A percentile compares a stretch with the other conserved stretches of the same genome.
phyloP scores from a whole-genome alignment of 2,329 filamentous ascomycete genomes.

The Macrophomina phaseolina region DNA sequence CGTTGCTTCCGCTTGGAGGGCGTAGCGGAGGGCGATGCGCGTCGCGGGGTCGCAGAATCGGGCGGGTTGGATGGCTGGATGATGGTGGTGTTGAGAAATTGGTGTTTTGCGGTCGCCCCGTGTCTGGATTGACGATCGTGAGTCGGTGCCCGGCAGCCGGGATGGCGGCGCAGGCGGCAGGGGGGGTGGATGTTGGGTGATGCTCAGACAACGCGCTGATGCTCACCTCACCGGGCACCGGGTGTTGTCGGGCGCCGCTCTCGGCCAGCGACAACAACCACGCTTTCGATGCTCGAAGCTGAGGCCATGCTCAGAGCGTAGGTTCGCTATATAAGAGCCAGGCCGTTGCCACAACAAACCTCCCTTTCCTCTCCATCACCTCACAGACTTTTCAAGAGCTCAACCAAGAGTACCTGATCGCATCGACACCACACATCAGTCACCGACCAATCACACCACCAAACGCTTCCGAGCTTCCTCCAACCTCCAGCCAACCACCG shows the following conservation, averaged over 20 bases:
- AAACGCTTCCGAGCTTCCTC: slow-evolving; percentile 4
- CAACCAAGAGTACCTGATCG: not conserved
- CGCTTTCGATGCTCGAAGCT: slow-evolving; percentile 3
- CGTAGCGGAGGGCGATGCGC: slow-evolving; percentile 4
- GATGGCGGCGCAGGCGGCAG: slow-evolving; percentile 14
- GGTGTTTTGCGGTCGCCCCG: slow-evolving; percentile 2
- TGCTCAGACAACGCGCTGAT: slow-evolving; percentile 25
- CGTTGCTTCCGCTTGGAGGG: slow-evolving; percentile 19
- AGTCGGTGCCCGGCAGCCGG: slow-evolving; percentile 11
- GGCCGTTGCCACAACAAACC: not conserved
- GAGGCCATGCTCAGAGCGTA: not conserved
- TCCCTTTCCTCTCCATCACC: slow-evolving; percentile 11
- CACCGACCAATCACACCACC: not conserved
- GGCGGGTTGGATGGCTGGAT: slow-evolving; percentile 6
- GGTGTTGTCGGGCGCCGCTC: slow-evolving; percentile 16
- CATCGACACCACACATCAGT: not conserved
- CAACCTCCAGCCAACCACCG: not conserved
- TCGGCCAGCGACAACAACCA: not conserved
- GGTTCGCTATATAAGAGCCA: not conserved
- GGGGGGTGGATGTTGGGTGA: slow-evolving; percentile 20
- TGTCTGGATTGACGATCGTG: slow-evolving; percentile 8
- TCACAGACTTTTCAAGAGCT: not conserved
- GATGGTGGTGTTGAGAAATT: slow-evolving; percentile 14
- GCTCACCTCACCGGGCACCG: slow-evolving; percentile 17
- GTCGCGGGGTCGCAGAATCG: not conserved